Conservation (phyloP, 306 rosid species). For the Quercus rubra region DNA sequence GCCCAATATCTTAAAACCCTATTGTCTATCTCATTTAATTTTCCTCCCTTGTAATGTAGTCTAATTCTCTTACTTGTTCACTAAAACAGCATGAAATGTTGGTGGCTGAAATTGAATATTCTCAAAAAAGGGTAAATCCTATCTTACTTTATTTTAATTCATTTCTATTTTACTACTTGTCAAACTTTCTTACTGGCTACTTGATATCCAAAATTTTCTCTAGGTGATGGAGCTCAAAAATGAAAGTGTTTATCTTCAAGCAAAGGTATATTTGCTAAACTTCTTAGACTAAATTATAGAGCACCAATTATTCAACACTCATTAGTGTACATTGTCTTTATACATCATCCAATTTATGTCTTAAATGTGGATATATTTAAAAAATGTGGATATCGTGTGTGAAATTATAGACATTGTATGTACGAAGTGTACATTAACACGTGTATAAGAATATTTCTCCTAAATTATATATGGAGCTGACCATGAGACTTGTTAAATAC, state of each 20-base stretch:
- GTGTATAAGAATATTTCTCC: too few species aligned
- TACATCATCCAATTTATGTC: too few species aligned
- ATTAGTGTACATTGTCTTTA: too few species aligned
- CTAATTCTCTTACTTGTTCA: neutral
- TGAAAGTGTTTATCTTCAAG: constrained; percentile 75
- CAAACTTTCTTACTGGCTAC: neutral
- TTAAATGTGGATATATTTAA: neutral
- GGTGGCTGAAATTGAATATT: constrained; percentile 74
- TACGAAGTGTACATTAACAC: too few species aligned
- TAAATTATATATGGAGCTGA: too few species aligned
- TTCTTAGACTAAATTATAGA: too few species aligned
- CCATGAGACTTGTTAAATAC: too few species aligned
- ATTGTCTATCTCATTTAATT: neutral
- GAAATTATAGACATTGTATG: too few species aligned
- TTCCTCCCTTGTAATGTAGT: neutral
- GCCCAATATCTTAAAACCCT: too few species aligned
- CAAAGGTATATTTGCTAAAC: constrained; percentile 60
- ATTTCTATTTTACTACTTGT: neutral
- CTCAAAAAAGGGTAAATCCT: constrained; percentile 69
- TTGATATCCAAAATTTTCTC: neutral
- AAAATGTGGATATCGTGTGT: neutral
- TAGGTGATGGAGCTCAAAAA: constrained; percentile 86
- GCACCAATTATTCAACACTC: too few species aligned
- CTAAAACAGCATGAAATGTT: constrained; percentile 73
- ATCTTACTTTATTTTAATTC: neutral